Evolutionary conservation across 2,329 filamentous ascomycete genomes (phyloP), one percentile per base, ranked within the genome.

Genomic region (Reticulascus tulasneorum): DNA sequence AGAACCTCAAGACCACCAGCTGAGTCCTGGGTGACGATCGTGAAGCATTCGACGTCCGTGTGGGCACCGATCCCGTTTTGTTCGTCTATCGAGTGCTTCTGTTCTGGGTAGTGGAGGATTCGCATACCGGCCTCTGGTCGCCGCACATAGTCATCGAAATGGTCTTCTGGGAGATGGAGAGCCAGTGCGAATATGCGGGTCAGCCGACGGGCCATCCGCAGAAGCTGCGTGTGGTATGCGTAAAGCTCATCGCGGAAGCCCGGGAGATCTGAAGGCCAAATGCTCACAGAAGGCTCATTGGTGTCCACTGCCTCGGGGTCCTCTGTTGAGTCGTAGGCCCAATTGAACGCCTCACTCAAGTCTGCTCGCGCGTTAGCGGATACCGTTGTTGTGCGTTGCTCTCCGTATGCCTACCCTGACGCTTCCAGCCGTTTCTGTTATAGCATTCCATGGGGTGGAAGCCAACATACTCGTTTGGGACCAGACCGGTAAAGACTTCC

Each of bases 31-130:
- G 63, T 59, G 3, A 73, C 55, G 35, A 70, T 67, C 1, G 68
- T 73, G 38, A 72, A 66, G 37, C 66, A 67, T 29, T 68, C 61
- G 20, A 67, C 65, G 40, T 73, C 69, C 7, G 69, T 73, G 38
- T 73, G 69, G 1, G 69, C 59, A 13, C 61, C 62, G 20, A 66
- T 67, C 3, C 55, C 56, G 10, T 59, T 43, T 6, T 35, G 33
- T n/a, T 35, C 33, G 24, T 35, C 23, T 43, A 50, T 45, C 5
- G 47, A 47, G 24, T 37, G 40, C 27, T 33, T 37, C 29, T 44
- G 47, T 29, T 51, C 50, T 7, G 66, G 69, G 36, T 73, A 73
- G 42, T 67, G 66, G 36, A 69, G 46, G 22, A 61, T 46, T 11
- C 55, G 46, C 45, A 62, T 49, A 4, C 52, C 58, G 1, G 59